Base-by-base conservation (phyloP, 106 monocot species). In the Xerophyta viscosa region DNA sequence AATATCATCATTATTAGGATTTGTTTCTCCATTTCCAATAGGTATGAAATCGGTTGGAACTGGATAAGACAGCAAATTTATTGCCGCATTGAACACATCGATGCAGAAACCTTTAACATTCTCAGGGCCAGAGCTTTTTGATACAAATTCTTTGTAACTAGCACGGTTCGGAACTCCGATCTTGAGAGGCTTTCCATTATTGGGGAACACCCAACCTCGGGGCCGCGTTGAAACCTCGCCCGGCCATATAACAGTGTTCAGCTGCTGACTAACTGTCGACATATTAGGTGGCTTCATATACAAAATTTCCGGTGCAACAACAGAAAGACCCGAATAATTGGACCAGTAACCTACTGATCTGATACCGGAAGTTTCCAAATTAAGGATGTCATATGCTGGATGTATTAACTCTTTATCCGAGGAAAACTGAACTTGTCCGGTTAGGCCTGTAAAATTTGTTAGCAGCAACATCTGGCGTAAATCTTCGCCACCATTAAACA, bases 181-280 rank as follows among this genome's bases (percentile, higher is more conserved):
- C 29, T 50, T 39, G 8, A 77, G 48, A 60, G 61, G 60, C 27
- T 70, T 77, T 1, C 65, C 77, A 61, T 70, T 66, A 36, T 61
- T 62, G 2, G 70, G 77, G 49, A 66, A 77, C 26, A 70, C 70
- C 70, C 77, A 77, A 7, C 77, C 77, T 24, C 65, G 65, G 24
- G 77, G 77, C 33, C 25, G 60, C 18, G 0, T 27, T 13, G 60
- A 48, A 9, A 60, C 55, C 52, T 66, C 54, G 39, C 77, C 77
- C 8, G 77, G 77, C 70, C 77, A 77, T 11, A 70, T 56, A n/a
- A 61, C 41, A 27, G 31, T 29, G 8, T 77, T 43, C 23, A 77
- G 64, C 41, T 77, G 59, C 39, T 76, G 64, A 37, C 22, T 56
- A 12, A 8, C 48, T 2, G 33, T 29, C 4, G 76, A 69, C 28